Evolutionary conservation across 768 basidiomycete species (phyloP).

Genomic region (Tephrocybe sp.): DNA sequence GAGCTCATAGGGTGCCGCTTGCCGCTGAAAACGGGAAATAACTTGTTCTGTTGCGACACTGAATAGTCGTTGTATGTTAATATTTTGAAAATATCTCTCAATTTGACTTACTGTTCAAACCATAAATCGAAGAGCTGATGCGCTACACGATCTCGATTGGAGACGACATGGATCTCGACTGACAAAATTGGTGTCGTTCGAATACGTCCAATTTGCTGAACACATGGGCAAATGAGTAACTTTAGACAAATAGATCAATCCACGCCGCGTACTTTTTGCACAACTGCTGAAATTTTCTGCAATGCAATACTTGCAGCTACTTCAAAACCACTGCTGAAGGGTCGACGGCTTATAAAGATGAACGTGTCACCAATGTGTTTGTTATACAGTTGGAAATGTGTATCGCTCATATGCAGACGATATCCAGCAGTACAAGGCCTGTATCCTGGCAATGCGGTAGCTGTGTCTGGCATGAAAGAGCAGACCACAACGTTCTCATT

Average conservation of each 20-base stretch:
- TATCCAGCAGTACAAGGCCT: conserved; percentile 52
- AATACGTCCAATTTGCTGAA: conserved; percentile 60
- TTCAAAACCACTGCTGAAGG: conserved; percentile 41
- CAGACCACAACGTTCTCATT: conserved; percentile 59
- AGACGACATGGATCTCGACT: conserved; percentile 68
- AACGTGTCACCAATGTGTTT: conserved; percentile 52
- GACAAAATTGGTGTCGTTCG: conserved; percentile 46
- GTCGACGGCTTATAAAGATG: conserved; percentile 51
- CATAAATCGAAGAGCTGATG: conserved; percentile 68
- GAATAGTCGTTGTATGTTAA: conserved; percentile 28
- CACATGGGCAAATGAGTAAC: background rate
- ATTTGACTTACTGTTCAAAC: conserved; percentile 55
- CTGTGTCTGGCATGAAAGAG: conserved; percentile 56
- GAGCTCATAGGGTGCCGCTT: conserved; percentile 36
- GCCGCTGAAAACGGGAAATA: conserved; percentile 44
- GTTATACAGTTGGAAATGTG: conserved; percentile 57
- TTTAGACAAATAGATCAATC: background rate
- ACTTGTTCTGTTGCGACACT: conserved; percentile 22
- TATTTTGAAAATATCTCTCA: background rate
- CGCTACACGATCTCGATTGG: conserved; percentile 62
- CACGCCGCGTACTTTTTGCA: conserved; percentile 43
- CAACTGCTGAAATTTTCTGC: conserved; percentile 53
- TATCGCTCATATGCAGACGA: conserved; percentile 54
- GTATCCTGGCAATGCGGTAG: conserved; percentile 44
- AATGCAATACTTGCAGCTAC: conserved; percentile 59